phyloP scores from a whole-genome alignment of 1,139 yeast genomes.

The Diutina catenulata region DNA sequence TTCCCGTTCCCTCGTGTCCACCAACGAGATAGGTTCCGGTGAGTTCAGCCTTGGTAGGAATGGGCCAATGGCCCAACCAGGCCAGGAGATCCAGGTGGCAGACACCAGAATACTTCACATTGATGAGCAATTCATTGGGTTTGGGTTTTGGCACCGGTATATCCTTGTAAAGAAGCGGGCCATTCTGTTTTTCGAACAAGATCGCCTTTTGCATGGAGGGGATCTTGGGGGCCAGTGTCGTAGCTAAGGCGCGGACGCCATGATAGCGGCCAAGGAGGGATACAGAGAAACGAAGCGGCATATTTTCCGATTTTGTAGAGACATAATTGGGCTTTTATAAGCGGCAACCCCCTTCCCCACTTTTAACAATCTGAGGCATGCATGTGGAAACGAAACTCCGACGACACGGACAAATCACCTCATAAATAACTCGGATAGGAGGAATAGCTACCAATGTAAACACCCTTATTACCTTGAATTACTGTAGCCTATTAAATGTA shows the following conservation, averaged over 20 bases:
- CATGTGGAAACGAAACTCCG: too few species aligned
- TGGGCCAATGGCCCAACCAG: slow-evolving; percentile 67
- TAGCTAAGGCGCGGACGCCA: too few species aligned
- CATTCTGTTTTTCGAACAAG: slow-evolving; percentile 57
- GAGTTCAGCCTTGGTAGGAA: slow-evolving; percentile 50
- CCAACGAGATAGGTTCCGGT: slow-evolving; percentile 29
- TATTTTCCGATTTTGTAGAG: too few species aligned
- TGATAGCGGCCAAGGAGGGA: too few species aligned
- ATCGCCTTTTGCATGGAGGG: slow-evolving; percentile 66
- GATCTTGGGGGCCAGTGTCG: too few species aligned
- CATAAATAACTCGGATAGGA: too few species aligned
- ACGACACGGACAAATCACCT: too few species aligned
- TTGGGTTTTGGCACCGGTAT: slow-evolving; percentile 54
- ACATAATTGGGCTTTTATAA: too few species aligned
- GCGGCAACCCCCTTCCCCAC: too few species aligned
- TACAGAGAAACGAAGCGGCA: too few species aligned
- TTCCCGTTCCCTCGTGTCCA: slow-evolving; percentile 86
- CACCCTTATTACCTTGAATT: background rate
- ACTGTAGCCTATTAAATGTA: too few species aligned
- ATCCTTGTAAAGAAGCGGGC: slow-evolving; percentile 49
- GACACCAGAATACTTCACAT: slow-evolving; percentile 56
- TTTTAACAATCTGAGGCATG: too few species aligned
- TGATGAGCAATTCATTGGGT: slow-evolving; percentile 47
- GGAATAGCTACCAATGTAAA: background rate
- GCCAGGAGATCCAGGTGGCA: slow-evolving; percentile 65